A percentile compares a stretch with the other conserved stretches of the same genome.
These are phyloP conservation scores for Chalciporus piperatus DNA, from an alignment of 768 basidiomycete genomes.

Conservation along the genomic window DNA sequence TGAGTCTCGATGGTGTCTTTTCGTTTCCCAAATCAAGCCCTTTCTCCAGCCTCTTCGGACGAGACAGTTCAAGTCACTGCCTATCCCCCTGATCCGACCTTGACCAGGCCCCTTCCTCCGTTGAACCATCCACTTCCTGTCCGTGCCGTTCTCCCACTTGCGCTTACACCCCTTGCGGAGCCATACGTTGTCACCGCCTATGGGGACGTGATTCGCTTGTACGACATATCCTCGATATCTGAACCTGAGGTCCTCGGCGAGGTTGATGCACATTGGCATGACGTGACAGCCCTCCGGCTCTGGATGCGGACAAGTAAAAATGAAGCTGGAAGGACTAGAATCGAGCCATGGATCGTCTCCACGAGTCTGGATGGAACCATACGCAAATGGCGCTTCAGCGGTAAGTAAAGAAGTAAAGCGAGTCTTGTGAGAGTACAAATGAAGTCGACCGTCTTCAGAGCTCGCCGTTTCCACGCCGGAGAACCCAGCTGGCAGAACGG, in stretches of 20 bases:
- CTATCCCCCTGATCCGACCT: conserved; percentile 35
- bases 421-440: not conserved
- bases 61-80: conserved; percentile 70
- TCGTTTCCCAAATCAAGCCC: conserved; percentile 1
- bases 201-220: conserved; percentile 80
- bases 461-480: conserved; percentile 25
- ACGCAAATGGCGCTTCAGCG: conserved; percentile 77
- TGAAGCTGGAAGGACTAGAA: conserved; percentile 43
- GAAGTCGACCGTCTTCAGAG: conserved; percentile 15
- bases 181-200: conserved; percentile 79
- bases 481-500: conserved; percentile 16
- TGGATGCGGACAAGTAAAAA: conserved; percentile 59
- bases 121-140: conserved; percentile 64
- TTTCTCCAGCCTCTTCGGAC: conserved; percentile 75
- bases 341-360: conserved; percentile 82
- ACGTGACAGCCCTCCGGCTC: conserved; percentile 70
- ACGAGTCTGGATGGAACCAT: conserved; percentile 85
- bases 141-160: conserved; percentile 68
- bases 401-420: conserved; percentile 32
- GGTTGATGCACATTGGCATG: conserved; percentile 88
- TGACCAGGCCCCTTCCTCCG: conserved; percentile 43
- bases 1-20: not conserved
- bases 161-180: conserved; percentile 59
- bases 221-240: conserved; percentile 66
- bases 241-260: conserved; percentile 70